phyloP scores from a whole-genome alignment of 2,329 filamentous ascomycete species.

The Ceratocystis colombiana region DNA sequence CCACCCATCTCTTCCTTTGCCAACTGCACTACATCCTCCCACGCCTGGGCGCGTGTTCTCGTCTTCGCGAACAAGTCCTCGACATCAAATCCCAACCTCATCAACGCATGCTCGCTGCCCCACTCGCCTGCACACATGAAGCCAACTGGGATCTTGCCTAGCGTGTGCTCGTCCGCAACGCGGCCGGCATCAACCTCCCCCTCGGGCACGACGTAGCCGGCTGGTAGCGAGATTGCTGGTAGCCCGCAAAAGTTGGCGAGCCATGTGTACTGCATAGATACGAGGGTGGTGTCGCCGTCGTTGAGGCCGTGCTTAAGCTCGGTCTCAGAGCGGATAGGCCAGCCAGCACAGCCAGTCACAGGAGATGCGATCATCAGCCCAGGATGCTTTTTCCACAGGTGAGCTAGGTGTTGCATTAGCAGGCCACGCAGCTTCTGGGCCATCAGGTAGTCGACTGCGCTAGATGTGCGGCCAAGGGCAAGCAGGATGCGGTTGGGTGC shows the following conservation, averaged over 20 bases:
- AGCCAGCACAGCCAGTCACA: constrained; percentile 46
- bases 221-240: constrained; percentile 39
- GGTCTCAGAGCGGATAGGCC: constrained; percentile 34
- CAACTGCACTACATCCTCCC: constrained; percentile 39
- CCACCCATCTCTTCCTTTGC: constrained; percentile 29
- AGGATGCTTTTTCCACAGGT: constrained; percentile 54
- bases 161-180: constrained; percentile 29
- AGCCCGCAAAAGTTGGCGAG: constrained; percentile 43
- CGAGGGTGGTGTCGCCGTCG: constrained; percentile 39
- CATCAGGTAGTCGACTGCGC: constrained; percentile 55
- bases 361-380: constrained; percentile 63
- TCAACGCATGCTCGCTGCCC: constrained; percentile 41
- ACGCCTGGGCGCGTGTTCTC: constrained; percentile 33
- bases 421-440: constrained; percentile 60
- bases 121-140: constrained; percentile 49
- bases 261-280: constrained; percentile 44
- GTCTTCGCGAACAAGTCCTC: constrained; percentile 35
- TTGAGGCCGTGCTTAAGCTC: constrained; percentile 38
- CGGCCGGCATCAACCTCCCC: constrained; percentile 30
- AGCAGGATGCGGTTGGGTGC: constrained; percentile 57
- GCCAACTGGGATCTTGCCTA: constrained; percentile 42
- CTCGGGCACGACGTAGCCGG: constrained; percentile 37
- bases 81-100: constrained; percentile 41
- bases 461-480: constrained; percentile 51
- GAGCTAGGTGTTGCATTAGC: constrained; percentile 60